These are phyloP conservation scores for Castanospermum australe DNA, from an alignment of 306 rosid genomes.

Conservation along the genomic window DNA sequence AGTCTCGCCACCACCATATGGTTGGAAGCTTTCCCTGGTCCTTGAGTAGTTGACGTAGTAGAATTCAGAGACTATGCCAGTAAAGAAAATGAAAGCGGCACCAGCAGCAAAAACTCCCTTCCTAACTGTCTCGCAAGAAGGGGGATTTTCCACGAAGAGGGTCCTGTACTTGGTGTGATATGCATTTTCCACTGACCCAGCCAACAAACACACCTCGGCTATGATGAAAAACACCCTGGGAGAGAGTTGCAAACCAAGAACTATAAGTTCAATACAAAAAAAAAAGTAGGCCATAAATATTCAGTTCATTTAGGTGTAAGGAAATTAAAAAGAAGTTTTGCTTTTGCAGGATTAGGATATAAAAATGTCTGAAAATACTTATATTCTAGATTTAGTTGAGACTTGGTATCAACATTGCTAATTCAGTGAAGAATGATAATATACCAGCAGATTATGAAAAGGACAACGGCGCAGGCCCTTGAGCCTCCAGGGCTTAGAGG, in stretches of 20 bases:
- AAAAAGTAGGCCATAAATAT: neutral
- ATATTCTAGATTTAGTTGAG: neutral
- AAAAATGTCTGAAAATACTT: neutral
- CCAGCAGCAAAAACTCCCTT: constrained; percentile 94
- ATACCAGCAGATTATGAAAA: constrained; percentile 95
- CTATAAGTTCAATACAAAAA: constrained; percentile 4
- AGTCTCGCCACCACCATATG: constrained; percentile 65
- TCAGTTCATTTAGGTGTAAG: neutral
- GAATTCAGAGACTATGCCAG: constrained; percentile 64
- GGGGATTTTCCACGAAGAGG: constrained; percentile 29
- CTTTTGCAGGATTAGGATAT: too few relatives aligned
- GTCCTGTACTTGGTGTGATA: constrained; percentile 87
- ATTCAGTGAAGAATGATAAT: constrained; percentile 5
- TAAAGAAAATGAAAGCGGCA: constrained; percentile 79
- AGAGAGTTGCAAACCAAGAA: neutral
- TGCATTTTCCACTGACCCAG: constrained; percentile 91
- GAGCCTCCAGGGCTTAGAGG: constrained; percentile 86
- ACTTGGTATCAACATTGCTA: neutral
- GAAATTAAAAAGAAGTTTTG: constrained; percentile 4
- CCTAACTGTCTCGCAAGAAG: constrained; percentile 72
- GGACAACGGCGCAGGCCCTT: constrained; percentile 82
- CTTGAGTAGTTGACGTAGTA: constrained; percentile 83
- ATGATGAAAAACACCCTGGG: constrained; percentile 86
- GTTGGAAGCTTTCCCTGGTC: constrained; percentile 75
- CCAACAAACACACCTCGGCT: constrained; percentile 87